Percentiles rank a stretch among this genome's conserved stretches.
These are phyloP conservation scores for Mycena latifolia DNA, from an alignment of 768 basidiomycete species.

Conservation along the genomic window DNA sequence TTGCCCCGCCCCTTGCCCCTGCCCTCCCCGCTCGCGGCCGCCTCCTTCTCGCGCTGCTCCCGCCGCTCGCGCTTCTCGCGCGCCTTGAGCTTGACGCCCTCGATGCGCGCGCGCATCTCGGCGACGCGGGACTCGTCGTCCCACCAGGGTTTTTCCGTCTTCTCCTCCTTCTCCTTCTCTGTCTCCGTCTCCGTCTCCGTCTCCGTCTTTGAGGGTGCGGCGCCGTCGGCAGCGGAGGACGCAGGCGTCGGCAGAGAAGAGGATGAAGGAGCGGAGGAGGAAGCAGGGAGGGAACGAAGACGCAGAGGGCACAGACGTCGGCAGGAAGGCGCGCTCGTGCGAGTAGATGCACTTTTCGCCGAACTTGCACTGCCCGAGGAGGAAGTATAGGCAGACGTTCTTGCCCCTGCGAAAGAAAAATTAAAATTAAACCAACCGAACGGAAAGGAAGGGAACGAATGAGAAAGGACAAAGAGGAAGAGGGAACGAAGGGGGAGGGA, in stretches of 20 bases:
- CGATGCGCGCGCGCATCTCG: no score
- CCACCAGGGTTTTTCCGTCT: no score
- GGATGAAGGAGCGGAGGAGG: no score
- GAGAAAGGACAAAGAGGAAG: neutral
- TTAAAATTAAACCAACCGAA: no score
- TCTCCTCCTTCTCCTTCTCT: slow-evolving; percentile 31
- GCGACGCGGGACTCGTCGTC: no score
- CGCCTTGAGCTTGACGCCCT: slow-evolving; percentile 32
- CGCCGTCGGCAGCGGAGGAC: no score
- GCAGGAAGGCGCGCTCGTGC: slow-evolving; percentile 42
- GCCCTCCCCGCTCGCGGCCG: slow-evolving; percentile 23
- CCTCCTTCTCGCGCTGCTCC: neutral
- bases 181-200: slow-evolving; percentile 30
- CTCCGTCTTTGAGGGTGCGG: no score
- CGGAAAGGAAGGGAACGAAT: neutral
- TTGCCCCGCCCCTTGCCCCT: neutral
- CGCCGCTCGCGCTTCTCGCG: slow-evolving; percentile 22
- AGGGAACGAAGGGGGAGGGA: neutral
- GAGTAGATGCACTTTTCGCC: slow-evolving; percentile 49
- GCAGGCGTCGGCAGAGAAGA: no score
- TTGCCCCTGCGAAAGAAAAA: slow-evolving; percentile 38
- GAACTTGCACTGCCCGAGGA: slow-evolving; percentile 51
- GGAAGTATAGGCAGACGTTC: slow-evolving; percentile 54
- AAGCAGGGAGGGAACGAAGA: no score
- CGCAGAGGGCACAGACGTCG: no score